Evolutionary conservation across 345 rosid genomes (phyloP), one percentile per base, ranked within the genome.

Genomic region (Hypericum perforatum): DNA sequence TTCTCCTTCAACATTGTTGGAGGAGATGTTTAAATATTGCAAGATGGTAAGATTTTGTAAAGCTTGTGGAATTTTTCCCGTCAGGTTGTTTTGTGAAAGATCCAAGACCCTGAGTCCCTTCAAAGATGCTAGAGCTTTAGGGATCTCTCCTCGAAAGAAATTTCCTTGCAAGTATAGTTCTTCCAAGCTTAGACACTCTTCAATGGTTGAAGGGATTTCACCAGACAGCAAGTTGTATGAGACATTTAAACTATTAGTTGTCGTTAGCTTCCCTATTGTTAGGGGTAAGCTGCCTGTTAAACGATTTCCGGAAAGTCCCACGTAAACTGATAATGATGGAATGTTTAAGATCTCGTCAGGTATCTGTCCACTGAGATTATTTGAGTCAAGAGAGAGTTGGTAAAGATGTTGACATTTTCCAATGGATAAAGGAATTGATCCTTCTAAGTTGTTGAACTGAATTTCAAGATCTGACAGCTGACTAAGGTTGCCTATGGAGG

Each of bases 161-260:
- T 49, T 49, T 8, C 53, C 37, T 49, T 49, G 49, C 49, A 45
- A 9, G 15, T 12, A 45, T 8, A 45, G 49, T n/a, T 45, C 12
- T 12, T 45, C 15, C 32, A 22, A 22, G 8, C 14, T 12, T 16
- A n/a, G 7, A 16, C 49, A 45, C 11, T 7, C 14, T 3, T 37
- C 53, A 3, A 49, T 49, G 37, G 37, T 49, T 15, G 15, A 9
- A 7, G 53, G 53, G 16, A 49, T 49, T 9, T 5, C 10, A 11
- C 53, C 53, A 7, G 36, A 12, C 53, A 49, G 11, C n/a, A 15
- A 5, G 22, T 49, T 49, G 11, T 49, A 7, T 12, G 53, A 16
- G 10, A 49, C 3, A 49, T 49, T 9, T 9, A 49, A 29, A 2
- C 9, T 8, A 22, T 49, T 29, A 11, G 16, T 7, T 7, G 8